Evolutionary conservation across 2,329 filamentous ascomycete species (phyloP).

Genomic region (Malbranchea zuffiana): DNA sequence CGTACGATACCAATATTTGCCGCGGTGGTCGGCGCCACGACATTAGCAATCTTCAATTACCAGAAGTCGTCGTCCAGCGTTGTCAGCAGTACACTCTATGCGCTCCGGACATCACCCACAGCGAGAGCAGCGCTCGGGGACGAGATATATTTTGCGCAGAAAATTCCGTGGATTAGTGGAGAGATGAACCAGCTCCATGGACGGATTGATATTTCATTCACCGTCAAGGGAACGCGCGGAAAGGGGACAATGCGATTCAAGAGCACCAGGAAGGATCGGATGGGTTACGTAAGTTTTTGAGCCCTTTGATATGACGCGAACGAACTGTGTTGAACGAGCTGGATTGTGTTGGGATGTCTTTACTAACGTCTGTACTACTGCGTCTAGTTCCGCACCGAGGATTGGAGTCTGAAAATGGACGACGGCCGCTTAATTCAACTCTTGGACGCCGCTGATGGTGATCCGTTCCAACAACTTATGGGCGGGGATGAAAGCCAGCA

Average conservation of each 20-base stretch:
- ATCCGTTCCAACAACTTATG: slow-evolving; percentile 50
- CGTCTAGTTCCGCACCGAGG: slow-evolving; percentile 65
- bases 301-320: neutral
- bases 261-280: slow-evolving; percentile 58
- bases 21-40: slow-evolving; percentile 56
- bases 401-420: slow-evolving; percentile 72
- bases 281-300: slow-evolving; percentile 42
- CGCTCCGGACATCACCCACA: slow-evolving; percentile 64
- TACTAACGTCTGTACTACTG: slow-evolving; percentile 3
- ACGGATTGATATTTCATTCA: slow-evolving; percentile 74
- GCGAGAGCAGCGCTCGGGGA: slow-evolving; percentile 75
- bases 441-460: slow-evolving; percentile 55
- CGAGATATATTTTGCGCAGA: slow-evolving; percentile 67
- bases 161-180: slow-evolving; percentile 73
- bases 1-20: slow-evolving; percentile 73
- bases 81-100: slow-evolving; percentile 82
- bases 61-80: slow-evolving; percentile 83
- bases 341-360: slow-evolving; percentile 34
- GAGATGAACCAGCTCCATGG: slow-evolving; percentile 92
- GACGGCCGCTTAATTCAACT: slow-evolving; percentile 62
- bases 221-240: slow-evolving; percentile 66
- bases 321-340: no score
- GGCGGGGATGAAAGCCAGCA: slow-evolving; percentile 1
- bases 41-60: slow-evolving; percentile 96
- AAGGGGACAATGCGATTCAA: slow-evolving; percentile 68